Evolutionary conservation across 2,329 filamentous ascomycete species (phyloP).

Genomic region (Bipolaris bicolor): DNA sequence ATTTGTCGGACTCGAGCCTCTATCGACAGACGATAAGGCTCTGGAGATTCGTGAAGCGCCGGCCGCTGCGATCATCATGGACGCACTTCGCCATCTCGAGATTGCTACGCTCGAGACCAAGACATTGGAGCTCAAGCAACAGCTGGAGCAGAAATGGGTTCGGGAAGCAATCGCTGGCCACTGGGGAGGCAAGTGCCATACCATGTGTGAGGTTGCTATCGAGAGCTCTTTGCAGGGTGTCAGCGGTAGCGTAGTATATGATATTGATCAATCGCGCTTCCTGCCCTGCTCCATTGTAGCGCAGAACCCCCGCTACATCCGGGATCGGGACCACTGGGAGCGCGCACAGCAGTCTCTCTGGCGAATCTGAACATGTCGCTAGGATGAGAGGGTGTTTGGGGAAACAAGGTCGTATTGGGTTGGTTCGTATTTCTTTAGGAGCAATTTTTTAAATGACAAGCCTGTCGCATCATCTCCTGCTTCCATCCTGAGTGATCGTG

Average conservation of each 20-base stretch:
- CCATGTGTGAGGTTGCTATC: background rate
- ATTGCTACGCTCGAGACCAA: background rate
- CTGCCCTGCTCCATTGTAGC: background rate
- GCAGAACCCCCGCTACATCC: background rate
- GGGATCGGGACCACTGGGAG: background rate
- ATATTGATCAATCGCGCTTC: background rate
- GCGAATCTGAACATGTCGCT: no score
- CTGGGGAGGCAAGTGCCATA: background rate
- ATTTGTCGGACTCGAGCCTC: background rate
- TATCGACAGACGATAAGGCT: background rate
- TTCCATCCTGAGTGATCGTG: background rate
- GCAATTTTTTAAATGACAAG: no score
- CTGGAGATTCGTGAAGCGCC: background rate
- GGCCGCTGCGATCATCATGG: background rate
- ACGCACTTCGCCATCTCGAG: background rate
- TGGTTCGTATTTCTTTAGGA: no score
- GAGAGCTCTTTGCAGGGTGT: background rate
- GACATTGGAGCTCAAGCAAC: background rate
- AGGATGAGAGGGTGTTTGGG: no score
- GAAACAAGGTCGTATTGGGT: no score
- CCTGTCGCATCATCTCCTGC: no score
- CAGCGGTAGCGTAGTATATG: background rate
- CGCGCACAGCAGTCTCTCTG: no score
- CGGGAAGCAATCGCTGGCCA: background rate
- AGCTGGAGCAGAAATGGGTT: background rate